Conservation (phyloP, 495 filamentous ascomycete genomes). For the Amniculicola lignicola region DNA sequence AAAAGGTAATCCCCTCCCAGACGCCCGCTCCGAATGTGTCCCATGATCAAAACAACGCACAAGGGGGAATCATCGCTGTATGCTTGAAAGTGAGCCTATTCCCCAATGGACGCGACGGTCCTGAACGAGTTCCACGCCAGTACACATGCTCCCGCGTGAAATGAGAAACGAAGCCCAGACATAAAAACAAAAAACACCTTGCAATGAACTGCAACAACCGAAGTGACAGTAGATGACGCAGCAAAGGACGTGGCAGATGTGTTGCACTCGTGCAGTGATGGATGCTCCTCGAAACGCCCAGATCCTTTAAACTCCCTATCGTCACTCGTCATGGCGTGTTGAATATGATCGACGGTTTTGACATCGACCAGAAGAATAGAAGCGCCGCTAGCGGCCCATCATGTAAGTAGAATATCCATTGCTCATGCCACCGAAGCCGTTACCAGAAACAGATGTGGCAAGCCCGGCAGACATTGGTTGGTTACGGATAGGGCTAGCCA, state of each 20-base stretch:
- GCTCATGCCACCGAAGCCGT: conserved; percentile 24
- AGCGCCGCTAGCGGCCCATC: conserved; percentile 25
- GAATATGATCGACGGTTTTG: neutral
- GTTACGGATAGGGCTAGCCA: conserved; percentile 22
- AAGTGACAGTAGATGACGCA: conserved; percentile 34
- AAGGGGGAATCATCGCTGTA: conserved; percentile 39
- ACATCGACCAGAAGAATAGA: neutral
- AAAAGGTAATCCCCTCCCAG: conserved; percentile 9
- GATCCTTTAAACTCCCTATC: conserved; percentile 32
- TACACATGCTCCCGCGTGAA: conserved; percentile 31
- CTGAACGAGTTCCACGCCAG: conserved; percentile 32
- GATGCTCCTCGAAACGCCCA: conserved; percentile 23
- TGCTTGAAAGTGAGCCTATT: conserved; percentile 32
- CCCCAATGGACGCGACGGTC: conserved; percentile 21
- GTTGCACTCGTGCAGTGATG: conserved; percentile 7
- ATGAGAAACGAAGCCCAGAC: conserved; percentile 28
- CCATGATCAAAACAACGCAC: conserved; percentile 32
- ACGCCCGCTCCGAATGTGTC: conserved; percentile 18
- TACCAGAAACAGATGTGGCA: conserved; percentile 22
- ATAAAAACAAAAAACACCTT: conserved; percentile 29
- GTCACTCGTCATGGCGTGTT: conserved; percentile 28
- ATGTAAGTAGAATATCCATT: conserved; percentile 31
- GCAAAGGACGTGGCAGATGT: conserved; percentile 22
- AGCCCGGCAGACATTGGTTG: conserved; percentile 26
- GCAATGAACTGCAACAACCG: conserved; percentile 37